Percentiles rank a stretch among this genome's conserved stretches.
Conservation (phyloP, 1,284 basidiomycete species). For the Termitomyces sp. region DNA sequence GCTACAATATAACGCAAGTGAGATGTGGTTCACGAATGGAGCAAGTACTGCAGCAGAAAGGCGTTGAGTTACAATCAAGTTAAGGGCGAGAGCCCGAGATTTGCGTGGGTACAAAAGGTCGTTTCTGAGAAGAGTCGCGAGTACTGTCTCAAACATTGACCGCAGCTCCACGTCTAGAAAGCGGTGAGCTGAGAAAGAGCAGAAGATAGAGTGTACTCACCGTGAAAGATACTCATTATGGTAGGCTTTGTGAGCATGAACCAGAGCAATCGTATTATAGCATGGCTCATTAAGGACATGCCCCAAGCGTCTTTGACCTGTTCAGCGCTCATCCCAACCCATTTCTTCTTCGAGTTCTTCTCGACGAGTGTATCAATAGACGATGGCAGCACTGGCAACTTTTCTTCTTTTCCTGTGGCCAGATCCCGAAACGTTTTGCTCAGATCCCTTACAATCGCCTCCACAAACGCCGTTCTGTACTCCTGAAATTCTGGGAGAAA, state of each 20-base stretch:
- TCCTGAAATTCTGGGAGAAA: conserved; percentile 43
- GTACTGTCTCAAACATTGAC: conserved; percentile 52
- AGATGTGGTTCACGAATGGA: conserved; percentile 58
- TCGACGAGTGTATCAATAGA: conserved; percentile 39
- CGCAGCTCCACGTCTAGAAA: conserved; percentile 53
- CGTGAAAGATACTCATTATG: conserved; percentile 53
- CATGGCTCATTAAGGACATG: conserved; percentile 62
- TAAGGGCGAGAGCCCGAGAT: conserved; percentile 70
- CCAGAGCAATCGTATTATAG: conserved; percentile 59
- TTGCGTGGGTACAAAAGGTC: conserved; percentile 73
- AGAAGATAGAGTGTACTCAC: conserved; percentile 35
- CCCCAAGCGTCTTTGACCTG: conserved; percentile 74
- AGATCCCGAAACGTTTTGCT: conserved; percentile 60
- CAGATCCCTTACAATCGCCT: conserved; percentile 58
- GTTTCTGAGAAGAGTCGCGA: conserved; percentile 65
- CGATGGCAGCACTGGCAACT: conserved; percentile 35
- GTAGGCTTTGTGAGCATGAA: conserved; percentile 57
- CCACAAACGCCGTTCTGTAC: conserved; percentile 43
- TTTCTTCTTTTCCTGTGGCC: conserved; percentile 27
- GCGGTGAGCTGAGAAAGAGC: background rate
- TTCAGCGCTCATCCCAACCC: conserved; percentile 64
- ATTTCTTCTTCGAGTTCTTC: conserved; percentile 59
- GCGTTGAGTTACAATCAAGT: conserved; percentile 63
- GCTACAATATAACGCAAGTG: conserved; percentile 65
- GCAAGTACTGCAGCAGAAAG: conserved; percentile 55